Base-by-base conservation (phyloP, 2,329 filamentous ascomycete genomes). In the Blastomyces gilchristii region DNA sequence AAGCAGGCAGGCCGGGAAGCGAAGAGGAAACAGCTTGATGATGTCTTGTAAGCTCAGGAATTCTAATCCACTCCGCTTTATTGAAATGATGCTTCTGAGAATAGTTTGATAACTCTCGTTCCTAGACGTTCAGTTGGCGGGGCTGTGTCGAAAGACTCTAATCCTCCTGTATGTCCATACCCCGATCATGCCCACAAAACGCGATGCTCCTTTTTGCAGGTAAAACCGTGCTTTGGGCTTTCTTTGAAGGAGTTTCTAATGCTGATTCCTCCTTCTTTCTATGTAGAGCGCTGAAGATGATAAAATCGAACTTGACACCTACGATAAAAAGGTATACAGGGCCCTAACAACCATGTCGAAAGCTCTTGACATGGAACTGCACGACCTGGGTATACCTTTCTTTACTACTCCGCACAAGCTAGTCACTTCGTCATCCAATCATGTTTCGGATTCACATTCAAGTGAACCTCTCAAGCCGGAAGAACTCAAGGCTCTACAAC, bases 271-370 rank as follows among this genome's bases (percentile, higher is more conserved):
- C 2, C 9, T 47, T 45, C 14, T 11, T 34, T 45, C 39, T 41
- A 11, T 52, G 11, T 41, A 80, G 75, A 79, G 77, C 37, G 72
- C 73, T 8, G 74, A 81, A 65, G 78, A 81, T 58, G 75, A 85
- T 57, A 72, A 79, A 43, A 76, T 78, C 58, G 86, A 88, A 71
- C 73, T 88, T 8, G 71, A 75, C 39, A 76, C 77, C 25, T 88
- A 85, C 69, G 85, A 88, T 66, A 73, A 75, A 61, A 88, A 88
- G 69, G 83, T 88, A 18, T 83, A 87, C 67, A 79, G 77, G 62
- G 85, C 85, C 2, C 81, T 82, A 60, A 74, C 74, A 50, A 77
- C 82, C 12, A 87, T 89, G 85, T 79, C 82, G 0, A 76, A 78
- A n/a, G 80, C 81, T 16, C 83, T 87, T 73, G 78, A 76, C 7